A percentile compares a stretch with the other conserved stretches of the same genome.
Evolutionary conservation across 306 rosid genomes (phyloP).

Genomic region (Quercus wislizeni): DNA sequence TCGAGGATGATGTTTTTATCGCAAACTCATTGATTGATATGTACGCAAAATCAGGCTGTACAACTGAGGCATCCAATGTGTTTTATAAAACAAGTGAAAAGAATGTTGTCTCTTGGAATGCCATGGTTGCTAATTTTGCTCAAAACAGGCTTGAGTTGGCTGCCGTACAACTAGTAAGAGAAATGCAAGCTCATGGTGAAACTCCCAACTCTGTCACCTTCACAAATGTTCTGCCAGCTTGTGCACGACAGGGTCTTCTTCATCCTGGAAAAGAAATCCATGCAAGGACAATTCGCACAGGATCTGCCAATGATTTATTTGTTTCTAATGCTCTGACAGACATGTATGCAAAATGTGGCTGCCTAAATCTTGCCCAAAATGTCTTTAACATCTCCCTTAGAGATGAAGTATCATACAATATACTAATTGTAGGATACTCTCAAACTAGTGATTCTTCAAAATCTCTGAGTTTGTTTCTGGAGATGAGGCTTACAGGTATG

Average conservation of each 20-base stretch:
- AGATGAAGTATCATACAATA: slow-evolving; percentile 75
- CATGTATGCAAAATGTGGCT: slow-evolving; percentile 76
- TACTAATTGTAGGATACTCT: slow-evolving; percentile 71
- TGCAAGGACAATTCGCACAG: slow-evolving; percentile 51
- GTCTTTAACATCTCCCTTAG: slow-evolving; percentile 59
- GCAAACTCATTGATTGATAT: slow-evolving; percentile 78
- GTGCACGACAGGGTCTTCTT: slow-evolving; percentile 66
- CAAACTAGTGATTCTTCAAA: slow-evolving; percentile 53
- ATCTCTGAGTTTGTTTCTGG: slow-evolving; percentile 65
- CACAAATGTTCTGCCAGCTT: slow-evolving; percentile 88
- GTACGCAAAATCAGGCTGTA: slow-evolving; percentile 73
- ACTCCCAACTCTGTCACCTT: slow-evolving; percentile 65
- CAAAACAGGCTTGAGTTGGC: slow-evolving; percentile 64
- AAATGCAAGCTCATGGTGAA: slow-evolving; percentile 68
- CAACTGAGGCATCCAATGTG: slow-evolving; percentile 45
- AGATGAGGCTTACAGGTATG: slow-evolving; percentile 61
- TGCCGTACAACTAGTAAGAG: slow-evolving; percentile 53
- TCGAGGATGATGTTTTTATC: slow-evolving; percentile 58
- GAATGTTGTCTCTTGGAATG: slow-evolving; percentile 85
- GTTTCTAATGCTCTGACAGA: slow-evolving; percentile 81
- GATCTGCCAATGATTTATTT: slow-evolving; percentile 54
- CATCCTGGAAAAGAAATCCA: slow-evolving; percentile 76
- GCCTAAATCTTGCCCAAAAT: slow-evolving; percentile 55
- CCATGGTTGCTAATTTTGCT: slow-evolving; percentile 80
- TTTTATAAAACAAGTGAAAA: slow-evolving; percentile 54